A percentile compares a stretch with the other conserved stretches of the same genome.
Conservation (phyloP, 129 eudicot species). For the Solidago caesia region DNA sequence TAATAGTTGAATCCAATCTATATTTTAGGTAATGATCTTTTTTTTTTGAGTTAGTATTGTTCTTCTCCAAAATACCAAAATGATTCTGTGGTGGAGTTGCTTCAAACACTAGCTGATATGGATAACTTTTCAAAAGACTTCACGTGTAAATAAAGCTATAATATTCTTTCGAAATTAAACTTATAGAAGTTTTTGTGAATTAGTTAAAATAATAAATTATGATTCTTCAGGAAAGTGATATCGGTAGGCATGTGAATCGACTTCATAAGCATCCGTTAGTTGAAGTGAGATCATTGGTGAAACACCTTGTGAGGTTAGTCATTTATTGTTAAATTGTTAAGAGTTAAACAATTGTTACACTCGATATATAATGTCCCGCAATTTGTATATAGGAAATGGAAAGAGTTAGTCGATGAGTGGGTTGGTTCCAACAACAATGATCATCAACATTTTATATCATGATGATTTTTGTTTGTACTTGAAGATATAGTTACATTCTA, state of each 20-base stretch:
- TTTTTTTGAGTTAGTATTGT: too few relatives aligned
- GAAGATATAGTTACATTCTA: not conserved
- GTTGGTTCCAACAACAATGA: conserved; percentile 54
- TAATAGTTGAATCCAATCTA: too few relatives aligned
- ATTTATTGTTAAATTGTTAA: not conserved
- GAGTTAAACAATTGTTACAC: not conserved
- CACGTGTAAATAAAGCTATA: conserved; percentile 44
- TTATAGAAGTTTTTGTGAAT: not conserved
- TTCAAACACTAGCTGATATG: conserved; percentile 83
- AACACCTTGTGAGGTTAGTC: conserved; percentile 77
- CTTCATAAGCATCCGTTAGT: conserved; percentile 75
- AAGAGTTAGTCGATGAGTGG: conserved; percentile 96
- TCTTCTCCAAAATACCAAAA: too few relatives aligned
- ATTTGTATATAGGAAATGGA: conserved; percentile 66
- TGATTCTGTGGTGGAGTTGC: conserved; percentile 64
- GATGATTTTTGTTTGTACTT: too few relatives aligned
- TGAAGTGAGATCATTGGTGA: conserved; percentile 73
- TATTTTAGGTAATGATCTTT: too few relatives aligned
- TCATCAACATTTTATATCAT: conserved; percentile 45
- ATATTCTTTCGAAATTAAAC: not conserved
- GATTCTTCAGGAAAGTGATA: conserved; percentile 71
- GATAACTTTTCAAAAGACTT: conserved; percentile 79
- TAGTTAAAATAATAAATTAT: not conserved
- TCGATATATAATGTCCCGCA: not conserved
- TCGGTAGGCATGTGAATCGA: conserved; percentile 83